These are phyloP conservation scores for Mayamaea pseudoterrestris DNA, from an alignment of 108 stramenopile genomes.

Conservation along the genomic window DNA sequence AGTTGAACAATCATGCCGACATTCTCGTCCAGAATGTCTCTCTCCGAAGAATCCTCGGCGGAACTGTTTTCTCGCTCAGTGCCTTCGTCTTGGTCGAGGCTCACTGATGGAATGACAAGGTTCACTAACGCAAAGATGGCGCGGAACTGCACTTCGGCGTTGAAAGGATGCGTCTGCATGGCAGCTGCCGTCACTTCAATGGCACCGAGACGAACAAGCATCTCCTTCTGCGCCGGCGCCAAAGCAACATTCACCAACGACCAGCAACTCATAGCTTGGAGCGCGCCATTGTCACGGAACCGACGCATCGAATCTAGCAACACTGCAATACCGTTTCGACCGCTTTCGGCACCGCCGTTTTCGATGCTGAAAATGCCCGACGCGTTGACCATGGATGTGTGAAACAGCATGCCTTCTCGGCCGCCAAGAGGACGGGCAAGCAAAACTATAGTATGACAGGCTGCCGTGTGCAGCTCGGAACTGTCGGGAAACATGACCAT, in stretches of 20 bases:
- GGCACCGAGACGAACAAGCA: slow-evolving; percentile 68
- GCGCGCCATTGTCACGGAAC: slow-evolving; percentile 50
- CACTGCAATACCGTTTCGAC: slow-evolving; percentile 74
- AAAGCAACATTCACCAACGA: slow-evolving; percentile 86
- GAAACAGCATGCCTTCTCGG: slow-evolving; percentile 85
- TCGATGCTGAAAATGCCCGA: slow-evolving; percentile 36
- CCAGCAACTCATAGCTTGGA: slow-evolving; percentile 95
- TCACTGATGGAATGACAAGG: slow-evolving; percentile 62
- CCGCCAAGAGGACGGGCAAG: slow-evolving; percentile 85
- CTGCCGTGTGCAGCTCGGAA: slow-evolving; percentile 63
- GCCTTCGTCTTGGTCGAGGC: background rate
- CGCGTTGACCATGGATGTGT: slow-evolving; percentile 62
- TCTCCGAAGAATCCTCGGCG: slow-evolving; percentile 32
- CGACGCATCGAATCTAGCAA: slow-evolving; percentile 81
- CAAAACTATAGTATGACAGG: slow-evolving; percentile 85
- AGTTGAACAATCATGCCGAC: slow-evolving; percentile 56
- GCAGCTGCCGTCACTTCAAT: slow-evolving; percentile 68
- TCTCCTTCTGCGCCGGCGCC: slow-evolving; percentile 70
- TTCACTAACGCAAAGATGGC: slow-evolving; percentile 91
- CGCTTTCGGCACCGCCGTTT: slow-evolving; percentile 1
- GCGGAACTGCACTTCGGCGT: slow-evolving; percentile 86
- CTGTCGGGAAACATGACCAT: slow-evolving; percentile 81
- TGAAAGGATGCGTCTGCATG: slow-evolving; percentile 74
- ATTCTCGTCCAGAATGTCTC: slow-evolving; percentile 63
- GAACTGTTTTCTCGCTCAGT: slow-evolving; percentile 20